phyloP scores from a whole-genome alignment of 2,329 filamentous ascomycete species.

The Xylariales sp. region DNA sequence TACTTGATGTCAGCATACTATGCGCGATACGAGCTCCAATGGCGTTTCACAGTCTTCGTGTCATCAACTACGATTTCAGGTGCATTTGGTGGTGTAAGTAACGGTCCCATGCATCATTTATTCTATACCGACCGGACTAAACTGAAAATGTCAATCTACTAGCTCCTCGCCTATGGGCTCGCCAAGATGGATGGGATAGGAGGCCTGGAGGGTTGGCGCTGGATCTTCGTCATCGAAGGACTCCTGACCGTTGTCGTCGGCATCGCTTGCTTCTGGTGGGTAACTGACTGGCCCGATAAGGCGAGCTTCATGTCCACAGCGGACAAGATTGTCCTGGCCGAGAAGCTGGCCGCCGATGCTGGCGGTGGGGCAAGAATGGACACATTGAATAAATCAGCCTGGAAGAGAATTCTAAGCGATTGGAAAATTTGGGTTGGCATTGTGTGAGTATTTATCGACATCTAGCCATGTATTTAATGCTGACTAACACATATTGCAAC shows the following conservation, averaged over 20 bases:
- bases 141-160: no score
- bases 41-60: conserved; percentile 16
- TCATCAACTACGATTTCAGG: conserved; percentile 26
- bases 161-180: conserved; percentile 47
- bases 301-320: no score
- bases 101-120: no score
- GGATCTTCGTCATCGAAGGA: conserved; percentile 47
- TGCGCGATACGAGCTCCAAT: conserved; percentile 15
- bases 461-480: no score
- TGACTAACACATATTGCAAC: no score
- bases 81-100: conserved; percentile 1
- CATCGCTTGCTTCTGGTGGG: conserved; percentile 34
- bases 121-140: no score
- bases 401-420: conserved; percentile 40
- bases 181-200: conserved; percentile 45
- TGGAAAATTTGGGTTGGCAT: conserved; percentile 40
- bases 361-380: conserved; percentile 52
- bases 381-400: conserved; percentile 42
- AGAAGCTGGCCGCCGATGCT: no score
- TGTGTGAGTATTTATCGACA: no score
- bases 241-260: conserved; percentile 38
- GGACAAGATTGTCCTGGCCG: no score
- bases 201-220: conserved; percentile 39
- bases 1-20: conserved; percentile 18
- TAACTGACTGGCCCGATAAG: conserved; percentile 31